Evolutionary conservation across 495 filamentous ascomycete genomes (phyloP), one percentile per base, ranked within the genome.

Genomic region (Trichocladium antarcticum): DNA sequence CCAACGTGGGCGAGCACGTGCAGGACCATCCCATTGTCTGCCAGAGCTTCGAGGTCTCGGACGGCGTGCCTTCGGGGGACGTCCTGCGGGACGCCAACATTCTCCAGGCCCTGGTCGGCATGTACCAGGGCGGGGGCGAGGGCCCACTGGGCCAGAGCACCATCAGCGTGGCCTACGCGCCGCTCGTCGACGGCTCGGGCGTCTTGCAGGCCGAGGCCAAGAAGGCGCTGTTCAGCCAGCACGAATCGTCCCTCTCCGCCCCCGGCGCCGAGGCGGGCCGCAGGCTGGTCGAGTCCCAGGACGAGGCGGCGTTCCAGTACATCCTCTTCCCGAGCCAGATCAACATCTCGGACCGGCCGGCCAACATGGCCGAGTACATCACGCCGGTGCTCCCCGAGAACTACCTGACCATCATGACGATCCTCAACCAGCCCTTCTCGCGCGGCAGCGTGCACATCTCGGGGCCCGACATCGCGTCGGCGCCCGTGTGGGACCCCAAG

Each of bases 1-100:
- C 83, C 24, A 83, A 82, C 62, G 80, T 94, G 4, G 87, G 87
- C 49, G 79, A 88, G 67, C 83, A 72, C 45, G 56, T 74, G 49
- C 73, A 76, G 43, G 76, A 79, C 50, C 74, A 79, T 50, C 59
- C 60, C 20, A 56, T 65, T 7, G 60, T 62, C 39, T 54, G 51
- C 32, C 56, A 70, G 45, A 64, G 54, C 50, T 73, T 71, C 42
- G 64, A 72, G 21, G 63, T 74, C 10, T 59, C 60, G 7, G 62
- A 68, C n/a, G 66, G 54, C 0, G 57, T 66, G 22, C 54, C 65
- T 3, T 71, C 70, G 1, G 64, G 60, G 7, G 72, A 74, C 54
- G 57, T 66, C 11, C 45, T 72, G 20, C 71, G 71, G 10, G 67
- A 74, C 45, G 63, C 67, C 0, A 51, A 53, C 19, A 50, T 69